These are phyloP conservation scores for Hydrangea macrophylla DNA, from an alignment of 148 eudicot genomes.

Conservation along the genomic window DNA sequence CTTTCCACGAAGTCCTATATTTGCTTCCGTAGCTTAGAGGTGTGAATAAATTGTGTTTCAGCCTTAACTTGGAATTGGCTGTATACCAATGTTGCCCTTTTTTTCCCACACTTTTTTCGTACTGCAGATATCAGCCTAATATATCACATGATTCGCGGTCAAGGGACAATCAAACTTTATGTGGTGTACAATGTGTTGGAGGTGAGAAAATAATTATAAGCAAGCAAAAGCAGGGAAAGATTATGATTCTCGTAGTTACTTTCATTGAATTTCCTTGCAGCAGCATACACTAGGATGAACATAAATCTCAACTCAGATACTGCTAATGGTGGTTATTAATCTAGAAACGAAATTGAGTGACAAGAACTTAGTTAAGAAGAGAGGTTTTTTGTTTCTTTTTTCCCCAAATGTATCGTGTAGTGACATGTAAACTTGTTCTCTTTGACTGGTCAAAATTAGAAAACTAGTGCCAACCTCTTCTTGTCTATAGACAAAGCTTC, in stretches of 20 bases:
- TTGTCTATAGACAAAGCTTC: not conserved
- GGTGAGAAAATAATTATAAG: constrained; percentile 38
- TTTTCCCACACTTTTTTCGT: constrained; percentile 17
- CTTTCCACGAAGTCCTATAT: not conserved
- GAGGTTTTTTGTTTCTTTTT: no score
- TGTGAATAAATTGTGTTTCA: not conserved
- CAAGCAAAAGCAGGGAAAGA: constrained; percentile 8
- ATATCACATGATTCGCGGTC: constrained; percentile 99
- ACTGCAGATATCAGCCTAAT: constrained; percentile 91
- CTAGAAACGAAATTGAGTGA: not conserved
- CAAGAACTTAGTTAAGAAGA: not conserved
- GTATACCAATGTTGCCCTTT: constrained; percentile 4
- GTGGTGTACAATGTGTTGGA: constrained; percentile 97
- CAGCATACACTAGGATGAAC: not conserved
- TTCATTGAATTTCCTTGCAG: constrained; percentile 1
- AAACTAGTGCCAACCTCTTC: not conserved
- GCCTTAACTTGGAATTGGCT: not conserved
- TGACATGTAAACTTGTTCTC: not conserved
- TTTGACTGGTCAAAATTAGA: not conserved
- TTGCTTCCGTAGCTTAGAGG: constrained; percentile 6
- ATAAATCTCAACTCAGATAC: not conserved
- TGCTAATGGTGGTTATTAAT: not conserved
- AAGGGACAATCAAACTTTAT: constrained; percentile 89
- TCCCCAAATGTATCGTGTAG: no score
- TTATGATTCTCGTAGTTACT: not conserved